Evolutionary conservation across 495 filamentous ascomycete genomes (phyloP), one percentile per base, ranked within the genome.

Genomic region (Jackrogersella minutella): DNA sequence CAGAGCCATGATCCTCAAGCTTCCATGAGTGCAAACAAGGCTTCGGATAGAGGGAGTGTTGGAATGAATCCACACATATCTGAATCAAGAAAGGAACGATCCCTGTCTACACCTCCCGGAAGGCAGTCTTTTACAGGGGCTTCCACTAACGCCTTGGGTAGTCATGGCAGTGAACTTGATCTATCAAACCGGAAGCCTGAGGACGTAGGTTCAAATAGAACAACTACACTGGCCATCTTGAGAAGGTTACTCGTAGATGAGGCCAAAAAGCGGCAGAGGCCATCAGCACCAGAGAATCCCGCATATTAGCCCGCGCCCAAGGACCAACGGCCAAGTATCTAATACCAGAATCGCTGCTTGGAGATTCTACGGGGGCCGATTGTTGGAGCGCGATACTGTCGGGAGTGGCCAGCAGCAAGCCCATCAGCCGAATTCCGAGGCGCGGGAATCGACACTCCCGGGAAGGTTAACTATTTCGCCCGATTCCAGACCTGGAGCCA

Each of bases 271-370:
- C 34, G 13, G 22, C 41, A 39, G 34, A 54, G 37, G 14, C 40
- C 49, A 16, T 16, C 21, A 10, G 55, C 49, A 9, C 39, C 55
- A 16, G 11, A 37, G 14, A 28, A 46, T 58, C n/a, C 36, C 54
- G 16, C 19, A 46, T 24, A 5, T 11, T 4, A 33, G 21, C 6
- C 40, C 46, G 19, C 37, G 54, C 2, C 31, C 33, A 8, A 43
- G 49, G 19, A 49, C 61, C 1, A 21, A 37, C 1, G 9, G 19
- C 11, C 34, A 14, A 17, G 60, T 7, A 36, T 31, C 17, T 41
- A 43, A 9, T 13, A 50, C 22, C 24, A 66, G 50, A 16, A 67
- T 67, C 9, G 57, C 64, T 4, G 57, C 64, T 1, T 41, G 24
- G 21, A 61, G 31, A 10, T 67, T 67, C 17, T 67, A 67, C 13